A percentile compares a stretch with the other conserved stretches of the same genome.
Conservation (phyloP, 768 basidiomycete genomes). For the Panus rudis region DNA sequence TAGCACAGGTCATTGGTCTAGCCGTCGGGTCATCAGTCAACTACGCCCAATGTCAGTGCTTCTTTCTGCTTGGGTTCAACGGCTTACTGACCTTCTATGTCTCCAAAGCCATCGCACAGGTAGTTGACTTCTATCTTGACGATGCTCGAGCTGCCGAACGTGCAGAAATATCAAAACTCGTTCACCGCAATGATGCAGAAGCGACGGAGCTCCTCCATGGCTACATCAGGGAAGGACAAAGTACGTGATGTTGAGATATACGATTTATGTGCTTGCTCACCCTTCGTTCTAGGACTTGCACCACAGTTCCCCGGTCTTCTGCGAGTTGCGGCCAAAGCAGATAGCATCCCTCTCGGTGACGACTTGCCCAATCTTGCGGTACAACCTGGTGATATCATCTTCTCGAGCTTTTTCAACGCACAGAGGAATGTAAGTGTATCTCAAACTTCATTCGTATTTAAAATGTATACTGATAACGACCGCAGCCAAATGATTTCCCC, state of each 20-base stretch:
- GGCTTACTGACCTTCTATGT: too few relatives aligned
- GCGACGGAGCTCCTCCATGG: constrained; percentile 34
- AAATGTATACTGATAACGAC: constrained; percentile 14
- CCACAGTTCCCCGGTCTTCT: constrained; percentile 40
- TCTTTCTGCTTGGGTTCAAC: too few relatives aligned
- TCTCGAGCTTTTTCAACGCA: constrained; percentile 36
- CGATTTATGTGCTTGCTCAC: too few relatives aligned
- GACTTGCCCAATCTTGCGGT: constrained; percentile 27
- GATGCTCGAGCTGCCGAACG: constrained; percentile 32
- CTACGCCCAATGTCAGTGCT: constrained; percentile 34
- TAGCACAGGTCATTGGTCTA: constrained; percentile 39
- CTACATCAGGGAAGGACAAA: constrained; percentile 47
- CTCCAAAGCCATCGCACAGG: constrained; percentile 33
- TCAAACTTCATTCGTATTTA: background rate
- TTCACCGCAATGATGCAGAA: constrained; percentile 24
- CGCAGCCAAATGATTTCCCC: constrained; percentile 36
- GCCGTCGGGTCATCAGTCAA: constrained; percentile 42
- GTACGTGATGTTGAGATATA: too few relatives aligned
- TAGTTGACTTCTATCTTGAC: constrained; percentile 51
- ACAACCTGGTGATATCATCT: constrained; percentile 35
- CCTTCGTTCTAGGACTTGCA: constrained; percentile 11
- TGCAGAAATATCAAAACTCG: constrained; percentile 32
- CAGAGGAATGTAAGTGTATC: constrained; percentile 28
- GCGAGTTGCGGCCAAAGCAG: constrained; percentile 28
- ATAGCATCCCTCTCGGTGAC: constrained; percentile 29